Conservation (phyloP, 495 filamentous ascomycete genomes). For the Polyplosphaeria fusca region DNA sequence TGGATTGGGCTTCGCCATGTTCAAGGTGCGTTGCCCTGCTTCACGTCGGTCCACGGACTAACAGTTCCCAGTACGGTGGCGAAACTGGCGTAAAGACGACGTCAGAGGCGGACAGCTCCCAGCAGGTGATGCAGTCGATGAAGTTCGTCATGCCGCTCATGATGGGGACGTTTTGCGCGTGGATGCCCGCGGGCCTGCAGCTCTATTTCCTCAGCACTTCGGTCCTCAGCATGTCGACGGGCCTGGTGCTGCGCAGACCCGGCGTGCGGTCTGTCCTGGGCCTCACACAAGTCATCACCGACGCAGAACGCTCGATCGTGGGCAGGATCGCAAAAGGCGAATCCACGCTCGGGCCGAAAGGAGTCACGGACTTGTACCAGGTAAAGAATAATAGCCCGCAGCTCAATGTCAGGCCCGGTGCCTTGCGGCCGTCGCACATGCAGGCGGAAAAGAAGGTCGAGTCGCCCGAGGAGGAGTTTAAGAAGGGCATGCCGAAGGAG, state of each 20-base stretch:
- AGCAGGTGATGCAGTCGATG: not conserved
- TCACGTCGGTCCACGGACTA: slow-evolving; percentile 3
- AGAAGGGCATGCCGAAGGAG: slow-evolving; percentile 27
- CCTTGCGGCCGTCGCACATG: too few species aligned
- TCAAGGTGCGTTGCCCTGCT: slow-evolving; percentile 52
- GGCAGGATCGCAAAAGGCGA: too few species aligned
- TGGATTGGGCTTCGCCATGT: slow-evolving; percentile 49
- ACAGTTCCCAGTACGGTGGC: slow-evolving; percentile 51
- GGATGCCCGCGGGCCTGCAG: slow-evolving; percentile 66
- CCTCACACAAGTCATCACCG: too few species aligned
- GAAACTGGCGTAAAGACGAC: slow-evolving; percentile 41
- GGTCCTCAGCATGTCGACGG: slow-evolving; percentile 56
- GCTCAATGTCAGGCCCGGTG: too few species aligned
- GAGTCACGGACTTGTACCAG: too few species aligned
- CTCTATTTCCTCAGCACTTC: slow-evolving; percentile 65
- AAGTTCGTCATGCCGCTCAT: slow-evolving; percentile 62
- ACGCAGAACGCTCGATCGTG: too few species aligned
- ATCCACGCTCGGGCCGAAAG: too few species aligned
- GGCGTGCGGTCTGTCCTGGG: slow-evolving; percentile 51
- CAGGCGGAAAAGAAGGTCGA: too few species aligned
- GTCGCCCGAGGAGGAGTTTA: too few species aligned
- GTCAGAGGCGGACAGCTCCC: not conserved
- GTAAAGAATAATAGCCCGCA: too few species aligned
- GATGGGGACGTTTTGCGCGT: slow-evolving; percentile 59
- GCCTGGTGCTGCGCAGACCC: slow-evolving; percentile 50